Evolutionary conservation across 2,329 filamentous ascomycete species (phyloP).

Genomic region (Dactylonectria estremocensis): DNA sequence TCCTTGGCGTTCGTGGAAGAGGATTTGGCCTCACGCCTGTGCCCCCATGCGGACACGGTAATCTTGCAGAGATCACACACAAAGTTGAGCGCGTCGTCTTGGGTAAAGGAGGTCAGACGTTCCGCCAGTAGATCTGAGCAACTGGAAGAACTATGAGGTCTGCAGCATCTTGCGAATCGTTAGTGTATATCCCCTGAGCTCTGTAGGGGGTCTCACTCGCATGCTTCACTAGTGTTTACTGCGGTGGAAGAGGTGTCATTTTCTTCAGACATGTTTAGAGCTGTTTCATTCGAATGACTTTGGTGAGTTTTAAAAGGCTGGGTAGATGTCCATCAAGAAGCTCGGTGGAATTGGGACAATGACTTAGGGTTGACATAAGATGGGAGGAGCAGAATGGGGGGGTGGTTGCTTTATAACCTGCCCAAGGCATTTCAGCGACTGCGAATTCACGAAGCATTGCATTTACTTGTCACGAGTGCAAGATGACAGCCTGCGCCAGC

Average conservation of each 20-base stretch:
- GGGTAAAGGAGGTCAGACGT: not conserved
- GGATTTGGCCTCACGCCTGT: not conserved
- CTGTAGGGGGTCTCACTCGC: not conserved
- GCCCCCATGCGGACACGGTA: not conserved
- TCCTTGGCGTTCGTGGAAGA: not conserved
- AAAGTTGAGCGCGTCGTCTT: not conserved
- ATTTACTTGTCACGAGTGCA: too few relatives aligned
- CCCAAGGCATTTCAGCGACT: too few relatives aligned
- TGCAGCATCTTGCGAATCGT: slow-evolving; percentile 1
- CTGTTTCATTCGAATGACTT: not conserved
- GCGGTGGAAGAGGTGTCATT: not conserved
- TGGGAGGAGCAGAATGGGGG: too few relatives aligned
- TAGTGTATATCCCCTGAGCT: not conserved
- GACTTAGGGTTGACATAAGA: too few relatives aligned
- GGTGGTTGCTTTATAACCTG: too few relatives aligned
- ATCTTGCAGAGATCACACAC: not conserved
- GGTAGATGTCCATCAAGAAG: too few relatives aligned
- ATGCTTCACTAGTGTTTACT: slow-evolving; percentile 6
- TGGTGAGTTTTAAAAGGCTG: too few relatives aligned
- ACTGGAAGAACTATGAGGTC: not conserved
- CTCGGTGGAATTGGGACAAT: too few relatives aligned
- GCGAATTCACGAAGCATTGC: too few relatives aligned
- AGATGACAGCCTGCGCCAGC: too few relatives aligned
- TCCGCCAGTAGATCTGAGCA: not conserved
- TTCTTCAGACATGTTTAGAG: too few relatives aligned